Base-by-base conservation (phyloP, 1,284 basidiomycete genomes). In the Marasmius oreades region DNA sequence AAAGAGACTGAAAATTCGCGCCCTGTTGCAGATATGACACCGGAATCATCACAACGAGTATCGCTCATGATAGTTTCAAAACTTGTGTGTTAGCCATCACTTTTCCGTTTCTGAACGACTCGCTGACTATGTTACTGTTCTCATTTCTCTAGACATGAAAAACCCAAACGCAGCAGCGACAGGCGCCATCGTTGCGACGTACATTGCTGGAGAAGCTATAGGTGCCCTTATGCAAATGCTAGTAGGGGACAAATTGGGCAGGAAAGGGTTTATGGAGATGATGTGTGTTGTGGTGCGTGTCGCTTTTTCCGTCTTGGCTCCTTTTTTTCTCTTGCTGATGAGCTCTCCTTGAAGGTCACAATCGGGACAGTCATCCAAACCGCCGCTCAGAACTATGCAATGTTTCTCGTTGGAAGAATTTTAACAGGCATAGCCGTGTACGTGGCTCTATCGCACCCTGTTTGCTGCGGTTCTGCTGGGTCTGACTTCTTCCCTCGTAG, bases 1-100 rank as follows among this genome's bases (percentile, higher is more conserved):
- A 5, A 42, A 42, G 6, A 5, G 36, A 3, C 33, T 31, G 1
- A 20, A 46, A 10, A 24, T 26, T 47, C 33, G 12, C 7, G 33
- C n/a, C 37, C 22, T 37, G 24, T 37, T 2, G 20, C 28, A 58
- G 60, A 23, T 60, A 59, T 37, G 62, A 63, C 52, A 61, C 61
- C 28, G 61, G 59, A 12, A 60, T 62, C 18, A 61, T 61, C 23
- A 63, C 62, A 2, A 62, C 61, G 3, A 60, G 60, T 54, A 62
- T 62, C 31, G 61, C 61, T 52, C 62, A 62, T 59, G 44, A 55
- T 11, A 61, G 59, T 36, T 62, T 63, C 55, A 62, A 63, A 51
- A 37, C 52, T 26, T 63, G 60, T 58, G 44, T 28, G 53, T 57
- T 23, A 20, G 14, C 43, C 37, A 6, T 14, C 16, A 39, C 51